Base-by-base conservation (phyloP, 495 filamentous ascomycete species). In the Saxispiralis lemnorum region DNA sequence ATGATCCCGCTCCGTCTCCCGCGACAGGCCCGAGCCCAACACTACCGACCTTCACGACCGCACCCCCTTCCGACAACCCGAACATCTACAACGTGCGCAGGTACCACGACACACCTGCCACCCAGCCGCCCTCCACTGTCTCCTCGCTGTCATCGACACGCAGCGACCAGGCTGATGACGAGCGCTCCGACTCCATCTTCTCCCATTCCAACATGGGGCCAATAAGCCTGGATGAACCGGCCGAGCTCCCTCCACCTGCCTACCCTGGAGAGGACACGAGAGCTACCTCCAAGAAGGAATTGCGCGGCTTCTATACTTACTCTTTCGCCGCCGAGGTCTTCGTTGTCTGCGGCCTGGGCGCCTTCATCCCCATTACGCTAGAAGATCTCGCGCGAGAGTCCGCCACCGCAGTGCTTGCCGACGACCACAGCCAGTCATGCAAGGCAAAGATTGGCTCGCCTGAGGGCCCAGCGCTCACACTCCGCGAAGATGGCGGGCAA, bases 241-340 rank as follows among this genome's bases (percentile, higher is more conserved):
- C 18, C 2, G 48, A 48, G n/a, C 35, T 14, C 6, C 46, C 43
- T 17, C 66, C 67, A 13, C 60, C 47, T 14, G 34, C 63, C 13
- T 95, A 87, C 58, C 68, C 68, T 7, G 85, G 79, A 31, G 85
- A 96, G 61, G 89, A 97, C 60, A 83, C 79, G 24, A 75, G 89
- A 13, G 69, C 76, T 31, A 97, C 89, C 7, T 93, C 83, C 56
- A 66, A 63, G 48, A 86, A 81, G 58, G 89, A 97, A 66, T 72
- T 95, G 28, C 71, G 72, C 10, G 89, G 89, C 43, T 97, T 88
- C 83, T 96, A 94, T 61, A 80, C 81, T 48, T 96, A 97, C 68
- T 83, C 78, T 36, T 97, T 87, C 71, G 89, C 89, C 15, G 84
- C 88, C n/a, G 89, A 97, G 61, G 61, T 93, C 34, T 97, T 93